Percentiles rank a stretch among this genome's conserved stretches.
Evolutionary conservation across 2,329 filamentous ascomycete genomes (phyloP).

Genomic region (Fusarium brachygibbosum): DNA sequence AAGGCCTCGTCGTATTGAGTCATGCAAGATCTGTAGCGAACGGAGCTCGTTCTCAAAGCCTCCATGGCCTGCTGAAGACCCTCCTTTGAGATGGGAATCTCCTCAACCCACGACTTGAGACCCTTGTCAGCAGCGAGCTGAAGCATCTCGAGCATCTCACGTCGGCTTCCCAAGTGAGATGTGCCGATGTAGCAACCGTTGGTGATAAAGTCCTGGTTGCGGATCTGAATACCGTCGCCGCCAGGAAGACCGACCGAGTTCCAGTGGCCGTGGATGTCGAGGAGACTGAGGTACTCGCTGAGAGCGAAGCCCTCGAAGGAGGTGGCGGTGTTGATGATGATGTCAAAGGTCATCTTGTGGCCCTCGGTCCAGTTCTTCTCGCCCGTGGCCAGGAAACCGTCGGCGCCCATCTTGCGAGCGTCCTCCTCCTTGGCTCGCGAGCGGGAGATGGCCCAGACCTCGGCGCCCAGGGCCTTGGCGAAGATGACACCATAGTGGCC

Average conservation of each 20-base stretch:
- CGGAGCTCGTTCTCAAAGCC: conserved; percentile 77
- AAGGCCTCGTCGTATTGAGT: conserved; percentile 78
- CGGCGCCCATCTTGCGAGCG: conserved; percentile 69
- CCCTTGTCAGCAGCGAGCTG: conserved; percentile 77
- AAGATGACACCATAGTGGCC: conserved; percentile 80
- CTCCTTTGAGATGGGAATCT: conserved; percentile 79
- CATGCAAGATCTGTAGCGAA: conserved; percentile 82
- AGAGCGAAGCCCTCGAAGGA: conserved; percentile 77
- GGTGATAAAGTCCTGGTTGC: conserved; percentile 78
- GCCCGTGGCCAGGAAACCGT: conserved; percentile 70
- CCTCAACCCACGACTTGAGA: conserved; percentile 78
- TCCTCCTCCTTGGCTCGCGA: conserved; percentile 72
- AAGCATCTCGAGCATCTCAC: conserved; percentile 79
- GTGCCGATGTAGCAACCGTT: conserved; percentile 82
- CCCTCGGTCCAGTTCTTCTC: conserved; percentile 70
- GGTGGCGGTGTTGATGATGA: conserved; percentile 82
- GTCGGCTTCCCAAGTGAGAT: conserved; percentile 77
- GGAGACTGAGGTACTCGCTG: conserved; percentile 78
- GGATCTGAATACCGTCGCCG: conserved; percentile 77
- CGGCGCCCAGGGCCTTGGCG: conserved; percentile 74
- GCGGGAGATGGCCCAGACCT: conserved; percentile 73
- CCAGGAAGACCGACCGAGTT: conserved; percentile 85
- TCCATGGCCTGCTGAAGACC: conserved; percentile 78
- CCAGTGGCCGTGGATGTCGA: conserved; percentile 86
- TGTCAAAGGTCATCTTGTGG: conserved; percentile 76